Evolutionary conservation across 2,329 filamentous ascomycete genomes (phyloP), one percentile per base, ranked within the genome.

Genomic region (Aspergillus sclerotialis): DNA sequence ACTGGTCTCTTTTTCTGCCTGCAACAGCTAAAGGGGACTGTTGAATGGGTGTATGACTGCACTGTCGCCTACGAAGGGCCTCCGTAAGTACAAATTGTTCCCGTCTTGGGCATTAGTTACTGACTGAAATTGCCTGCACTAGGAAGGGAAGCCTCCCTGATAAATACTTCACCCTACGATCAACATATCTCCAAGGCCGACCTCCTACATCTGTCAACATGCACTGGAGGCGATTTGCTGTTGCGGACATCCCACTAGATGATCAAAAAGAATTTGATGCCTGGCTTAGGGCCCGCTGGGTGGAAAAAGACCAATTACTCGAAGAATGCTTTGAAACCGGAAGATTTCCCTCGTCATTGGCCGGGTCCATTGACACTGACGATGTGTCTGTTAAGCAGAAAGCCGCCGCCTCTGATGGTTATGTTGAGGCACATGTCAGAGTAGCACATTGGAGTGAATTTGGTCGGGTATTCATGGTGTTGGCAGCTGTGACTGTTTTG

Each of bases 141-240:
- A 86, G 82, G 15, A 82, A 81, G 38, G 84, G 82, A 25, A 75
- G 83, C 49, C 95, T 82, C 47, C 89, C 90, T n/a, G 89, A 96
- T 56, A 79, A 93, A 31, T 83, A 85, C 51, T 96, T 93, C 61
- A 89, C 85, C 0, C 70, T 98, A 4, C 76, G 78, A 3, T 88
- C 88, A 31, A 93, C 87, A 4, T 94, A 92, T 56, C 81, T 95
- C 43, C 78, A 92, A 58, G 89, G 92, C 9, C 78, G 85, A 1
- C 82, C 89, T 1, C 92, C 90, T 2, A 94, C 89, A 58, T 94
- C 88, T 2, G 89, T 96, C 52, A 96, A 95, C 62, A 89, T 96
- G 69, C 84, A 94, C 63, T 98, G 90, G 87, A 79, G 92, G 34
- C 80, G 88, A 7, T 95, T 94, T 62, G 75, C 76, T 21, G 58